Base-by-base conservation (phyloP, 192 early-diverging fungal species). In the Coemansia sp. region DNA sequence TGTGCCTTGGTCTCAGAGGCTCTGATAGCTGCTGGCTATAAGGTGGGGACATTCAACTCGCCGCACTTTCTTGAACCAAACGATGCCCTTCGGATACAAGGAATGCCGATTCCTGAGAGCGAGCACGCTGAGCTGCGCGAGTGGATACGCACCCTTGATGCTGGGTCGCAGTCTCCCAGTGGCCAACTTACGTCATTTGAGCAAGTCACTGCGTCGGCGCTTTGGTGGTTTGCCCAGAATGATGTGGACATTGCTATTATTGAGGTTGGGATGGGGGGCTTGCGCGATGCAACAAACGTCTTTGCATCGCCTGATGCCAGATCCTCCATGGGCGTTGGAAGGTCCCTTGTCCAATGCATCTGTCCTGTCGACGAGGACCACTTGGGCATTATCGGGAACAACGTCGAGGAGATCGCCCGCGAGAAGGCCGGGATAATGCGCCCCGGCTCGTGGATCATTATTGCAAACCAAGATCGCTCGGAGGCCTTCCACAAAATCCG, bases 401-500 rank as follows among this genome's bases (percentile, higher is more conserved):
- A 76, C 7, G 64, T 92, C 9, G 74, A 80, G 54, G 80, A 84
- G 53, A 94, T 95, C 48, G 89, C 93, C 0, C 26, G 27, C 3
- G 88, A 92, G 26, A 95, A 95, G 78, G 84, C 85, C 7, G 93
- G 93, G 1, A 95, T 95, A 56, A 83, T 95, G 61, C 67, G 77
- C 3, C 67, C 77, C 2, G 77, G 71, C 2, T 73, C 77, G 24
- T 80, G 77, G 77, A 61, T 80, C 14, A 54, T 80, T 0, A 54
- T 80, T 60, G 77, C 60, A 18, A 64, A 59, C 41, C 77, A 80
- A 65, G 71, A 74, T 28, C 68, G 62, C 30, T 19, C 56, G 8
- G 68, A 67, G 22, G 77, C 77, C 0, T 74, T 80, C 72, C 71
- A 74, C 61, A 56, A 54, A 5, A 69, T 80, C 71, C 71, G 68